Evolutionary conservation across 2,329 filamentous ascomycete species (phyloP).

Genomic region (Ustilaginoidea virens): DNA sequence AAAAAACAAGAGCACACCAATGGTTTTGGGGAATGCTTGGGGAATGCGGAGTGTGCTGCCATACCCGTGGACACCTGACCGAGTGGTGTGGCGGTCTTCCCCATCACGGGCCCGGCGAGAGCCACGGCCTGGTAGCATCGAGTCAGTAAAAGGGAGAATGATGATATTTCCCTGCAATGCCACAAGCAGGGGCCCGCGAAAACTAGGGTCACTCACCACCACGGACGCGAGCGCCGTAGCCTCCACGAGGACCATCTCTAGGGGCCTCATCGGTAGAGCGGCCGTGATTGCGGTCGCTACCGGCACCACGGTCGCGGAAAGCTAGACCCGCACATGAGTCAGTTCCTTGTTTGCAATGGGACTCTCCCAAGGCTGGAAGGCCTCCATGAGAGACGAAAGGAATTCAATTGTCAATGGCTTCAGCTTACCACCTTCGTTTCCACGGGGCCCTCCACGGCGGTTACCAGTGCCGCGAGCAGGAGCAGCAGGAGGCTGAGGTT

Average conservation of each 20-base stretch:
- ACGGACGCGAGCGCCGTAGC: constrained; percentile 46
- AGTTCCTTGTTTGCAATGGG: too few species aligned
- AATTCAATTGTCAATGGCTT: neutral
- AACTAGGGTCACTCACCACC: constrained; percentile 34
- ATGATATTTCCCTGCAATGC: too few species aligned
- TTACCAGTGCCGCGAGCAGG: constrained; percentile 32
- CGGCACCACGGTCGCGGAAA: constrained; percentile 78
- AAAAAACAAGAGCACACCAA: too few species aligned
- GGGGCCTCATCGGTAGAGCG: constrained; percentile 58
- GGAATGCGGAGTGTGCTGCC: constrained; percentile 11
- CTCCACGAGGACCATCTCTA: constrained; percentile 40
- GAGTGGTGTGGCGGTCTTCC: constrained; percentile 41
- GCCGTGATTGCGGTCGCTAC: constrained; percentile 66
- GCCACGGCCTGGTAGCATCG: constrained; percentile 29
- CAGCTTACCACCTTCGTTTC: constrained; percentile 74
- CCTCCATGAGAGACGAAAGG: neutral
- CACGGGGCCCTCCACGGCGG: constrained; percentile 45
- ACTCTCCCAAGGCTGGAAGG: neutral
- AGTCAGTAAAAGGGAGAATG: neutral
- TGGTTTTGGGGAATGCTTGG: too few species aligned
- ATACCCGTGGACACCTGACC: constrained; percentile 27
- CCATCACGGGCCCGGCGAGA: constrained; percentile 34
- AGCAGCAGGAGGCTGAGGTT: constrained; percentile 53
- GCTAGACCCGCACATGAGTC: constrained; percentile 32
- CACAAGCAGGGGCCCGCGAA: too few species aligned